phyloP scores from a whole-genome alignment of 805 yeast species.

The Barnettozyma wickerhamii region DNA sequence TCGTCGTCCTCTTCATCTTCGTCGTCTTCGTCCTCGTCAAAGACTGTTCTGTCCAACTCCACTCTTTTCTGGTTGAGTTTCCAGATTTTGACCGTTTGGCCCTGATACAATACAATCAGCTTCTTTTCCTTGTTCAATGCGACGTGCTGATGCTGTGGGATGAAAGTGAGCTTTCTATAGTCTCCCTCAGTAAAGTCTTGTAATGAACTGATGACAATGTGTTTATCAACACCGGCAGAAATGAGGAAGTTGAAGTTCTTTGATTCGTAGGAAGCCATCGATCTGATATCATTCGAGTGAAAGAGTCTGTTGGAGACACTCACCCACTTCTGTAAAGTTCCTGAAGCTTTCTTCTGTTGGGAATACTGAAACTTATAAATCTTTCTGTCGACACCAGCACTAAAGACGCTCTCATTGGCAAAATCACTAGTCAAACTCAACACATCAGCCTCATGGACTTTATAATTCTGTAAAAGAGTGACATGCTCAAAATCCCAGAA shows the following conservation, averaged over 20 bases:
- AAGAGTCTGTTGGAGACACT: conserved; percentile 69
- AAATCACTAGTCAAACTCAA: conserved; percentile 62
- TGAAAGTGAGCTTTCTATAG: conserved; percentile 63
- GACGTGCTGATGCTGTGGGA: conserved; percentile 53
- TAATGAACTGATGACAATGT: conserved; percentile 57
- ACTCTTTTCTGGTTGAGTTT: conserved; percentile 34
- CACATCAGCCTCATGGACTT: conserved; percentile 88
- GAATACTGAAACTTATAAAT: conserved; percentile 57
- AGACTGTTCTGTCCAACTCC: conserved; percentile 4
- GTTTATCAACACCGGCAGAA: conserved; percentile 81
- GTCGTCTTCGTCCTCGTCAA: conserved; percentile 23
- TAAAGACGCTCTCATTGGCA: conserved; percentile 60
- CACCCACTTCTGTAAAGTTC: conserved; percentile 54
- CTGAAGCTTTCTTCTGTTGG: conserved; percentile 37
- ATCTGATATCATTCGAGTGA: conserved; percentile 82
- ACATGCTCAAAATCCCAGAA: conserved; percentile 84
- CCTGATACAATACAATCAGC: conserved; percentile 73
- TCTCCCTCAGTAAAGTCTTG: conserved; percentile 66
- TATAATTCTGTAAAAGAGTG: conserved; percentile 75
- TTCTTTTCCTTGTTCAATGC: conserved; percentile 43
- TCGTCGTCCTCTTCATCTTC: conserved; percentile 14
- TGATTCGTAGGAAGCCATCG: conserved; percentile 67
- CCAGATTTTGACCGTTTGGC: conserved; percentile 82
- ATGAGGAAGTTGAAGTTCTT: conserved; percentile 63
- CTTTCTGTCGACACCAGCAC: conserved; percentile 93